Conservation (phyloP, 2,329 filamentous ascomycete species). For the Rachicladosporium sp. region DNA sequence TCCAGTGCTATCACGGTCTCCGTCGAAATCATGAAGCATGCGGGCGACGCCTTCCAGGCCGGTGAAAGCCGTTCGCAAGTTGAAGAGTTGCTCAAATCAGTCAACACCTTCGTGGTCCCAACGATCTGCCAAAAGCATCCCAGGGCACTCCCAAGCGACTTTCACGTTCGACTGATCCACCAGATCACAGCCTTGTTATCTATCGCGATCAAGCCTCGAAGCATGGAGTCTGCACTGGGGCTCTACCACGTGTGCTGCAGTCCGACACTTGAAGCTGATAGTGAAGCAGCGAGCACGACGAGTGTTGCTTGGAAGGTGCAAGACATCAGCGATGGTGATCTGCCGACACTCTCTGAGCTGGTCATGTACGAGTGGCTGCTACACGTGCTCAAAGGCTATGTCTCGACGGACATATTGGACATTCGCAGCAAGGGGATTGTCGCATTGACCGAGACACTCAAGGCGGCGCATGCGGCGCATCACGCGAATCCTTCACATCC, state of each 20-base stretch:
- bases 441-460: constrained; percentile 59
- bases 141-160: constrained; percentile 14
- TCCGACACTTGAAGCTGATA: constrained; percentile 1
- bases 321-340: constrained; percentile 9
- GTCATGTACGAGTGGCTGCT: constrained; percentile 58
- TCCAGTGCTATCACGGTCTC: constrained; percentile 10
- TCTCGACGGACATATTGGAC: constrained; percentile 81
- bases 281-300: background rate
- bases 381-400: constrained; percentile 53
- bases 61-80: background rate
- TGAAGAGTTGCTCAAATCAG: constrained; percentile 11
- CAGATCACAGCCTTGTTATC: background rate
- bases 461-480: constrained; percentile 49
- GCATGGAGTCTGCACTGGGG: constrained; percentile 1
- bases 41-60: constrained; percentile 2
- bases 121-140: constrained; percentile 19
- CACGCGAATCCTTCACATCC: constrained; percentile 28
- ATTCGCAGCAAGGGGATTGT: constrained; percentile 67
- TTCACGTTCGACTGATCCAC: constrained; percentile 13
- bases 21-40: constrained; percentile 3
- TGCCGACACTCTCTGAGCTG: constrained; percentile 28
- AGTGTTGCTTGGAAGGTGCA: constrained; percentile 4
- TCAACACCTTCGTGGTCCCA: constrained; percentile 14
- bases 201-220: constrained; percentile 1
- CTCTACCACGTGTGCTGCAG: background rate